These are phyloP conservation scores for Aspergillus texensis DNA, from an alignment of 2,329 filamentous ascomycete species.

Conservation along the genomic window DNA sequence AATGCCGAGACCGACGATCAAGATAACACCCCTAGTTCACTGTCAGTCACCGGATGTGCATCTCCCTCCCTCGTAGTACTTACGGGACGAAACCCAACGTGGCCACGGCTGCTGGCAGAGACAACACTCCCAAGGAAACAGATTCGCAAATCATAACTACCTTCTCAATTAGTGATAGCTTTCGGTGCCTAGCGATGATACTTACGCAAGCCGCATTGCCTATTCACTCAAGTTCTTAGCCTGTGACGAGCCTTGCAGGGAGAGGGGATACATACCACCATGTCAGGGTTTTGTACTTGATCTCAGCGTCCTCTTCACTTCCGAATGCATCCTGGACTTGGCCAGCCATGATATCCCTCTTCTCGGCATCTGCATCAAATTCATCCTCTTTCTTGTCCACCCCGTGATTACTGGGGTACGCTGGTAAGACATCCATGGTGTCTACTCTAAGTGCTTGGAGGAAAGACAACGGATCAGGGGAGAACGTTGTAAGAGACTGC, in stretches of 20 bases:
- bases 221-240: neutral
- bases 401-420: neutral
- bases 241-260: neutral
- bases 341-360: neutral
- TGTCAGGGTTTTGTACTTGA: neutral
- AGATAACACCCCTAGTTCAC: slow-evolving; percentile 49
- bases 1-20: slow-evolving; percentile 58
- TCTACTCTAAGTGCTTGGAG: neutral
- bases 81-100: slow-evolving; percentile 55
- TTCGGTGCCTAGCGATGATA: neutral
- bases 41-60: neutral
- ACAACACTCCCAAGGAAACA: slow-evolving; percentile 58
- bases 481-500: neutral
- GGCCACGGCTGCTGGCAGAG: slow-evolving; percentile 55
- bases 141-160: slow-evolving; percentile 56
- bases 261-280: neutral
- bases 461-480: neutral
- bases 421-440: neutral
- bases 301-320: neutral
- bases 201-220: neutral
- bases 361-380: neutral
- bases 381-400: neutral
- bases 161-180: neutral
- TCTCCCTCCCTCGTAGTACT: slow-evolving; percentile 14
- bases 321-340: neutral